Evolutionary conservation across 2,329 filamentous ascomycete genomes (phyloP).

Genomic region (Colletotrichum tabaci): DNA sequence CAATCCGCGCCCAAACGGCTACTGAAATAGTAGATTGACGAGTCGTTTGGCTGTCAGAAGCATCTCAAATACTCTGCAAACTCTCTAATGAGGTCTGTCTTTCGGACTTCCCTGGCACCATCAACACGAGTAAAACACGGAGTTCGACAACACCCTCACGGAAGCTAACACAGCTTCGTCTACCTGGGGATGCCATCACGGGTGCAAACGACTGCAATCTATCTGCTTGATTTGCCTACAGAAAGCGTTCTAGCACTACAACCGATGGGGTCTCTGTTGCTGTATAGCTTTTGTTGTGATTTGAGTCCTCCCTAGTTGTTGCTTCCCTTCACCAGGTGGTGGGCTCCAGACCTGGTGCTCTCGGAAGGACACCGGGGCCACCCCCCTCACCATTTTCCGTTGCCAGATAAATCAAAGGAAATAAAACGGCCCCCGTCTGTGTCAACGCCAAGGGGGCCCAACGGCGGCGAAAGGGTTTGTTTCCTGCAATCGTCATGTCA

Average conservation of each 20-base stretch:
- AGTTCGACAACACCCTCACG: neutral
- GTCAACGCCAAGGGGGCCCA: conserved; percentile 34
- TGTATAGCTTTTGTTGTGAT: conserved; percentile 39
- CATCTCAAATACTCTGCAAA: no score
- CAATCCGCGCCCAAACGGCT: no score
- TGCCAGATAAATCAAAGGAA: conserved; percentile 40
- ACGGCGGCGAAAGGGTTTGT: conserved; percentile 38
- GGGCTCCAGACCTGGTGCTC: conserved; percentile 8
- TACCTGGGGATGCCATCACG: neutral
- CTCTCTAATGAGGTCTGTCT: no score
- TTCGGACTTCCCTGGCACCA: no score
- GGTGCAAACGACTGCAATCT: conserved; percentile 17
- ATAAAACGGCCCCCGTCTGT: conserved; percentile 30
- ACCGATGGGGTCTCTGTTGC: conserved; percentile 15
- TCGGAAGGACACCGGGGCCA: conserved; percentile 5
- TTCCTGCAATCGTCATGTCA: conserved; percentile 43
- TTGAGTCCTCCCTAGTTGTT: conserved; percentile 17
- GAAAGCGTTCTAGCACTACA: conserved; percentile 39
- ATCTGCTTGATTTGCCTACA: conserved; percentile 39
- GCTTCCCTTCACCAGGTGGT: conserved; percentile 27
- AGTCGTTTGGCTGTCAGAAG: no score
- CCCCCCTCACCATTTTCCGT: conserved; percentile 38
- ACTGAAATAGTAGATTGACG: no score
- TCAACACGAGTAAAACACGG: no score
- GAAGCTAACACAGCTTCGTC: neutral